Evolutionary conservation across 2,329 filamentous ascomycete species (phyloP).

Genomic region (Colletotrichum costaricense): DNA sequence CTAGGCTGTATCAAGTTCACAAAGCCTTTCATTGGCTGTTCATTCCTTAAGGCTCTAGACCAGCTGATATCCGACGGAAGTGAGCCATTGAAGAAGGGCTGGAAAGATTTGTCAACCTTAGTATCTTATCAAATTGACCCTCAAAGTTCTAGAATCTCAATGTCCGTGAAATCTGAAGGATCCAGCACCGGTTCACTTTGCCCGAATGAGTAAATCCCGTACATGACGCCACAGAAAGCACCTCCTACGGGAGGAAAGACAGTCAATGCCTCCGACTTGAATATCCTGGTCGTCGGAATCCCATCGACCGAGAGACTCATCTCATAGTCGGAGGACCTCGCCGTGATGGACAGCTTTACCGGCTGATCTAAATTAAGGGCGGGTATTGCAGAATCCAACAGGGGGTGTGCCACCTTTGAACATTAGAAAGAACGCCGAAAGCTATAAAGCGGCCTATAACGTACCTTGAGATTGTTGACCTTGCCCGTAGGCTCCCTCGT

Average conservation of each 20-base stretch:
- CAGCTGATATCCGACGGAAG: neutral
- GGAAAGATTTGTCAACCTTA: neutral
- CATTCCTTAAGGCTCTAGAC: neutral
- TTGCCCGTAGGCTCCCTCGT: slow-evolving; percentile 39
- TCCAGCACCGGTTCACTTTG: slow-evolving; percentile 44
- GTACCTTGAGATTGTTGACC: slow-evolving; percentile 38
- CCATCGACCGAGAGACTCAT: slow-evolving; percentile 32
- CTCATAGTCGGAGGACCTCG: slow-evolving; percentile 37
- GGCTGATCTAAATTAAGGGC: slow-evolving; percentile 8
- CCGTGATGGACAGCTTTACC: slow-evolving; percentile 34
- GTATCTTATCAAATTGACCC: neutral
- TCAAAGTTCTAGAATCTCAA: slow-evolving; percentile 30
- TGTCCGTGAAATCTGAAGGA: slow-evolving; percentile 44
- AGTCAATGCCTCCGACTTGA: slow-evolving; percentile 39
- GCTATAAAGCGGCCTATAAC: neutral
- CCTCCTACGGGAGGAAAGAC: slow-evolving; percentile 44
- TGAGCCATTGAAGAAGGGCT: neutral
- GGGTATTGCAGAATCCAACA: neutral
- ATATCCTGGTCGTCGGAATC: neutral
- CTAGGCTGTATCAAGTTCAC: neutral
- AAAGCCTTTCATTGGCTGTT: neutral
- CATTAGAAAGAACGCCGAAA: neutral
- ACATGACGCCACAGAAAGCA: slow-evolving; percentile 46
- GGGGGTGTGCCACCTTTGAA: slow-evolving; percentile 15
- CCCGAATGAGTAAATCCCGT: slow-evolving; percentile 44